Evolutionary conservation across 257 asterid genomes (phyloP), one percentile per base, ranked within the genome.

Genomic region (Solanum virginianum): DNA sequence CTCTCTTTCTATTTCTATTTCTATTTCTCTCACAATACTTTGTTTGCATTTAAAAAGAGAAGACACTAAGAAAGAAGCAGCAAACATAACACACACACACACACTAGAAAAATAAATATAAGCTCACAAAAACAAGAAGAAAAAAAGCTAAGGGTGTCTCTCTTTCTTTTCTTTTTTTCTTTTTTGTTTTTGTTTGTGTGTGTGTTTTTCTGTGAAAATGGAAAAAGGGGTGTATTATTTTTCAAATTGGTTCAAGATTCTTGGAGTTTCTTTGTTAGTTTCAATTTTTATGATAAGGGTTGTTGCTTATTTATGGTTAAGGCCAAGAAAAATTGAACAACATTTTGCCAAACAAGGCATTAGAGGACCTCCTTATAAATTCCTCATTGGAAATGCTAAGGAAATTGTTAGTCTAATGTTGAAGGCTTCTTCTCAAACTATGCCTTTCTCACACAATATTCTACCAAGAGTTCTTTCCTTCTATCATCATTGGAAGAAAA

Each of bases 401-500:
- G 92, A 90, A 77, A 87, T 90, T 15, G 87, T 90, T 32, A 89
- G 92, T 60, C 85, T 90, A 29, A 90, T 87, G 92, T 10, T 89
- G 26, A 90, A 90, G 85, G 92, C 92, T 70, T 82, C 91, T 68
- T 87, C 91, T 56, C 92, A 90, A 45, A 88, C 91, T 65, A 85
- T 88, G 89, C 85, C 91, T 65, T 83, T 16, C 5, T 77, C 91
- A n/a, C 92, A 90, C 86, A 90, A 90, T 84, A 90, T 90, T 10
- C 89, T 90, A 15, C 91, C 92, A 6, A 80, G 92, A 45, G 92
- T 90, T 66, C 91, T 90, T 74, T 77, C 92, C 13, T 90, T 90
- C 87, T 90, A 90, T 45, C 92, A 90, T 66, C 92, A 90, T 85
- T 90, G 92, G 92, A 87, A 89, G 91, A 90, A 90, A 85, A 80